Conservation (phyloP, 768 basidiomycete species). For the Hydnomerulius pinastri region DNA sequence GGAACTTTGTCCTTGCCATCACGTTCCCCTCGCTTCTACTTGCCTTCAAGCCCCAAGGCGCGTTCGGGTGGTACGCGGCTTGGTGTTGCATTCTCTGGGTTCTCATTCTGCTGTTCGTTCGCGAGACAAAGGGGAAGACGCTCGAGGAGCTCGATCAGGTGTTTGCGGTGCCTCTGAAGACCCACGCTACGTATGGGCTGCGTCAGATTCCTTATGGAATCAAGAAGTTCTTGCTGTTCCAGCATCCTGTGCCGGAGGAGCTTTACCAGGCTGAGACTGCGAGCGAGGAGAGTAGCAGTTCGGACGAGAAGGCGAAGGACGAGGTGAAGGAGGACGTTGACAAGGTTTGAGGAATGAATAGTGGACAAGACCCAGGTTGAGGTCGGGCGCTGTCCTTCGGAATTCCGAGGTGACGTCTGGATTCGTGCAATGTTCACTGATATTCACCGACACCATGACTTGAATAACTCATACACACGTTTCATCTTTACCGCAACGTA, state of each 20-base stretch:
- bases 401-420: too few relatives aligned
- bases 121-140: slow-evolving; percentile 62
- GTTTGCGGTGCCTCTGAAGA: slow-evolving; percentile 50
- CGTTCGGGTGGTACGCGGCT: slow-evolving; percentile 66
- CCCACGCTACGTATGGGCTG: slow-evolving; percentile 56
- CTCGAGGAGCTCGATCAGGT: slow-evolving; percentile 52
- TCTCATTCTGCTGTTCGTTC: slow-evolving; percentile 56
- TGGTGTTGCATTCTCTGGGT: slow-evolving; percentile 55
- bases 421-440: too few relatives aligned
- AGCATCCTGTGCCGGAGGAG: slow-evolving; percentile 7
- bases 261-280: too few relatives aligned
- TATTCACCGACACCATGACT: too few relatives aligned
- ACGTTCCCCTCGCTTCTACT: slow-evolving; percentile 65
- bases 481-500: too few relatives aligned
- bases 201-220: slow-evolving; percentile 47
- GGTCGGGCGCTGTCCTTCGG: too few relatives aligned
- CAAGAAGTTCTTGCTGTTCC: slow-evolving; percentile 42
- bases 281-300: too few relatives aligned
- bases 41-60: slow-evolving; percentile 63
- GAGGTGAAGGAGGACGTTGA: too few relatives aligned
- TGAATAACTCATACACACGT: too few relatives aligned
- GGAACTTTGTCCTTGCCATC: slow-evolving; percentile 57
- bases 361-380: too few relatives aligned
- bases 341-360: too few relatives aligned
- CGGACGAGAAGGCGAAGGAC: too few relatives aligned